Evolutionary conservation across 2,329 filamentous ascomycete genomes (phyloP).

Genomic region (Fusarium sp.): DNA sequence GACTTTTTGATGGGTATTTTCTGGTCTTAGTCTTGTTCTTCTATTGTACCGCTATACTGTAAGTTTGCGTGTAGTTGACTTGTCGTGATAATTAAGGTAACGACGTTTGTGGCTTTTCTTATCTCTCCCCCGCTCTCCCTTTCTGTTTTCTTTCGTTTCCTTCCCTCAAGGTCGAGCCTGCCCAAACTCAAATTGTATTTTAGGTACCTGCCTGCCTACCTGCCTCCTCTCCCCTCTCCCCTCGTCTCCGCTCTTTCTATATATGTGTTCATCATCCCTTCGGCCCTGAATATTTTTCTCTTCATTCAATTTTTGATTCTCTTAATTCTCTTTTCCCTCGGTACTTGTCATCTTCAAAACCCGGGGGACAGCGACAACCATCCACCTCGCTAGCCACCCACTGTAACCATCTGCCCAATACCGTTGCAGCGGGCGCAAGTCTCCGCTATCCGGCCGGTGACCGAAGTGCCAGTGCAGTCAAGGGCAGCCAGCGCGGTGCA

Average conservation of each 20-base stretch:
- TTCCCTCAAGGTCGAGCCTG: background rate
- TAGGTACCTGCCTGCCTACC: background rate
- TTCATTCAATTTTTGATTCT: background rate
- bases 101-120: conserved; percentile 32
- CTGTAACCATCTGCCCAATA: conserved; percentile 34
- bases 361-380: conserved; percentile 16
- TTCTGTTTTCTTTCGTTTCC: conserved; percentile 13
- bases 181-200: conserved; percentile 12
- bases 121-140: conserved; percentile 40
- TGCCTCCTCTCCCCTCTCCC: background rate
- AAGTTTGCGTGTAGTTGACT: conserved; percentile 22
- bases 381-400: conserved; percentile 24
- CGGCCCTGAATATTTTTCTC: background rate
- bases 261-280: conserved; percentile 7
- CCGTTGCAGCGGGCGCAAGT: conserved; percentile 32
- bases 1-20: conserved; percentile 26
- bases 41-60: conserved; percentile 1
- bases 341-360: conserved; percentile 10
- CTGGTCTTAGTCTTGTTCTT: conserved; percentile 5
- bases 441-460: conserved; percentile 42
- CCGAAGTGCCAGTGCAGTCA: conserved; percentile 35
- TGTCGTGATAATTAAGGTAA: conserved; percentile 10
- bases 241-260: conserved; percentile 9
- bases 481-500: too few species aligned
- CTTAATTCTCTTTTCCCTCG: background rate